Base-by-base conservation (phyloP, 352 stramenopile species). In the Globisporangium alternatum region DNA sequence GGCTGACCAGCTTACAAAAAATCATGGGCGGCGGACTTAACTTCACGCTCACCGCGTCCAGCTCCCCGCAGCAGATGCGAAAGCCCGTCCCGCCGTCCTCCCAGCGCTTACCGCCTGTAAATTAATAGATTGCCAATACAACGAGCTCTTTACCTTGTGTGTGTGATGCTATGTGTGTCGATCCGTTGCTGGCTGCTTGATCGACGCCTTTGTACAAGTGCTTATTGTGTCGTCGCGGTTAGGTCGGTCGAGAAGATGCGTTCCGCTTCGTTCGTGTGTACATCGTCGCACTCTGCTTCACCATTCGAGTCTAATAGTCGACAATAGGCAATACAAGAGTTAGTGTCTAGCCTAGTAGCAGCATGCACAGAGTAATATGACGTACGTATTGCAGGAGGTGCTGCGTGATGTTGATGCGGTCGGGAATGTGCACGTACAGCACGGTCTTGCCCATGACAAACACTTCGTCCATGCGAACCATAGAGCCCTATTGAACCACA, bases 361-460 rank as follows among this genome's bases (percentile, higher is more conserved):
- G 31, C 8, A 37, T 37, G 5, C 5, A 37, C 31, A 37, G 31
- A 37, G 5, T 37, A 37, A 37, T 9, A 37, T 45, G 43, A 48
- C 76, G 49, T 68, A 92, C 84, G 51, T 93, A 92, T 80, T 95
- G 79, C 60, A 86, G 78, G 31, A 92, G 80, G 49, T 91, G 83
- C 56, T 84, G 76, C 28, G 80, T 79, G 66, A 94, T 80, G 72
- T 93, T 90, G 74, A 95, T 91, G 15, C 82, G 79, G 68, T 96
- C 84, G 4, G 88, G 88, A 33, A 96, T 94, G 69, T 96, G 85
- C 21, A 96, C 88, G 64, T 87, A 96, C 12, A 96, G 68, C 56
- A 96, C 79, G 13, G 82, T 94, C 45, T 86, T 86, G 56, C 88
- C 88, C 85, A 96, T 96, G 58, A 96, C 84, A 35, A 95, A 96